phyloP scores from a whole-genome alignment of 2,329 filamentous ascomycete genomes.

The Fusarium robinianum region DNA sequence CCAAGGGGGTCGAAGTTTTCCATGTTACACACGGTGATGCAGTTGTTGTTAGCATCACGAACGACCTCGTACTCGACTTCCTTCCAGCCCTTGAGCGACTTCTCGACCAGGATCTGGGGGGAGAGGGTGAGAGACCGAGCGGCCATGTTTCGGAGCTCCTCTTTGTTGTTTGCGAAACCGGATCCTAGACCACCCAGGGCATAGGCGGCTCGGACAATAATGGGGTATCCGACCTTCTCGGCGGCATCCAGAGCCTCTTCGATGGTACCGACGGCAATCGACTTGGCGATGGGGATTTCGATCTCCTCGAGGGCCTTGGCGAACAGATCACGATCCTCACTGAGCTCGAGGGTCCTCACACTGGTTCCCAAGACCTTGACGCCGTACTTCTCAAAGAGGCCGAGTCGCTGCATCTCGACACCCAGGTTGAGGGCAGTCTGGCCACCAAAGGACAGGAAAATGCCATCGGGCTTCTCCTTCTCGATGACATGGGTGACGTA shows the following conservation, averaged over 20 bases:
- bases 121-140: constrained; percentile 91
- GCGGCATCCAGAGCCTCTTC: constrained; percentile 92
- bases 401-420: constrained; percentile 96
- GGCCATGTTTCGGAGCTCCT: constrained; percentile 92
- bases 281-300: constrained; percentile 95
- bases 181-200: constrained; percentile 95
- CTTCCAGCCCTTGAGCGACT: constrained; percentile 99
- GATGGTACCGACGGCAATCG: constrained; percentile 86
- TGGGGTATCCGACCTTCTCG: constrained; percentile 87
- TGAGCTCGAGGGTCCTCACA: constrained; percentile 90
- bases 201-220: constrained; percentile 97
- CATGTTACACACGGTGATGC: constrained; percentile 90
- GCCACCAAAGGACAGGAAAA: constrained; percentile 95
- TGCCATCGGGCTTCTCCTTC: constrained; percentile 92
- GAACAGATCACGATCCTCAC: constrained; percentile 95
- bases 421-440: constrained; percentile 97
- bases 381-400: constrained; percentile 91
- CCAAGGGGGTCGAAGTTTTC: constrained; percentile 94
- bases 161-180: constrained; percentile 90
- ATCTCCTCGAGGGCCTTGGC: constrained; percentile 96
- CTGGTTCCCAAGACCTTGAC: constrained; percentile 96
- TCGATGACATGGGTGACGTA: constrained; percentile 98
- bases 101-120: constrained; percentile 96
- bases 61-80: constrained; percentile 99
- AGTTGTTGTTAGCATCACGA: constrained; percentile 96